Percentiles rank a stretch among this genome's conserved stretches.
Conservation (phyloP, 192 early-diverging fungal species). For the Coemansia sp. region DNA sequence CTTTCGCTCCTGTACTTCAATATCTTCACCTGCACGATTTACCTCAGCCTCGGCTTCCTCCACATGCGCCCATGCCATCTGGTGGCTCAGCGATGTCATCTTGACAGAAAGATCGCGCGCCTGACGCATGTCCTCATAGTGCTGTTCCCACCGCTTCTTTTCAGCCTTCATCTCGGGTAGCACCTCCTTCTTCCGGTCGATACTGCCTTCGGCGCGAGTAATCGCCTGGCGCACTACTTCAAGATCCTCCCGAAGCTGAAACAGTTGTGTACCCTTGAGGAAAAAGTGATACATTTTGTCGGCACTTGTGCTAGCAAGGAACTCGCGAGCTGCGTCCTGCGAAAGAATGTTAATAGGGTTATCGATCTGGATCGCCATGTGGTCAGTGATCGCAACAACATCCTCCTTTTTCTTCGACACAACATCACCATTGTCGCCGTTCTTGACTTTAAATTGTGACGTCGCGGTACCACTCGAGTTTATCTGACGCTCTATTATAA, state of each 20-base stretch:
- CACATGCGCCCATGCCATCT: slow-evolving; percentile 73
- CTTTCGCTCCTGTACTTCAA: slow-evolving; percentile 28
- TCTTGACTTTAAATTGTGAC: slow-evolving; percentile 78
- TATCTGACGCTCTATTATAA: slow-evolving; percentile 82
- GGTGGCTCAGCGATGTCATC: slow-evolving; percentile 61
- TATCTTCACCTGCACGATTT: slow-evolving; percentile 22
- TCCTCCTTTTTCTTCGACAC: slow-evolving; percentile 83
- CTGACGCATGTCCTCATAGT: slow-evolving; percentile 66
- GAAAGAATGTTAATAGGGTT: slow-evolving; percentile 93
- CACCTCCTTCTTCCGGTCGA: slow-evolving; percentile 60
- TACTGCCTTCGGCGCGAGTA: slow-evolving; percentile 50
- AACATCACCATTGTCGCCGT: slow-evolving; percentile 56
- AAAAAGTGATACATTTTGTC: slow-evolving; percentile 94
- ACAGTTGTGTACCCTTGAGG: slow-evolving; percentile 80
- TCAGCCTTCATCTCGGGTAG: slow-evolving; percentile 71
- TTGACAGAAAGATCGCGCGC: slow-evolving; percentile 59
- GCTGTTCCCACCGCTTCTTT: slow-evolving; percentile 63
- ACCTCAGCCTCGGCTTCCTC: slow-evolving; percentile 58
- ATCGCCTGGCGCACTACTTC: slow-evolving; percentile 58
- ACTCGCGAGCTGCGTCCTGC: slow-evolving; percentile 90
- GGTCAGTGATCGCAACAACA: slow-evolving; percentile 76
- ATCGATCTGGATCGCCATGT: slow-evolving; percentile 87
- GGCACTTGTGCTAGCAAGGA: slow-evolving; percentile 76
- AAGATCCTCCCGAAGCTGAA: slow-evolving; percentile 75
- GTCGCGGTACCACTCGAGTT: slow-evolving; percentile 32